A percentile compares a stretch with the other conserved stretches of the same genome.
Evolutionary conservation across 1,284 basidiomycete species (phyloP).

Genomic region (Farysia itapuensis): DNA sequence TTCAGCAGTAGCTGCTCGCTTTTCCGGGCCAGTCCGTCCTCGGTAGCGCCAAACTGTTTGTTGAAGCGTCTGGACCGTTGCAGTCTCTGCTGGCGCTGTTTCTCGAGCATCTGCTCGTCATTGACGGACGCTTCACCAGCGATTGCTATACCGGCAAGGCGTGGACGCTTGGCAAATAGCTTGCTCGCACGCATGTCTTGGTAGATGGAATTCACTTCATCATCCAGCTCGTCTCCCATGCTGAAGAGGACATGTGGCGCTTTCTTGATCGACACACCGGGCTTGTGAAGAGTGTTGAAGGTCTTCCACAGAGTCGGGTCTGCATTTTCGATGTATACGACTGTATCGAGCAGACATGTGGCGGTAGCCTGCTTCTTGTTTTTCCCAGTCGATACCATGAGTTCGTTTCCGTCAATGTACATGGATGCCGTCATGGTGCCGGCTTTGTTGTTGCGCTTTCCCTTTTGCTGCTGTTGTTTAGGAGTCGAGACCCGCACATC

Average conservation of each 20-base stretch:
- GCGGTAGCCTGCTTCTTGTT: constrained; percentile 77
- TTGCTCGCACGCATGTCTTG: constrained; percentile 66
- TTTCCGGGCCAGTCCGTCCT: constrained; percentile 63
- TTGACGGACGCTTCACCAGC: constrained; percentile 40
- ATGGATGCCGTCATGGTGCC: constrained; percentile 66
- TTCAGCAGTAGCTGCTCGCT: constrained; percentile 67
- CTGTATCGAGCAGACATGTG: constrained; percentile 82
- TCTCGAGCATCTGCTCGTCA: constrained; percentile 43
- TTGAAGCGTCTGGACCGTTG: constrained; percentile 27
- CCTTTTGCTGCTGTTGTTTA: constrained; percentile 8
- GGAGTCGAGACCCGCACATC: constrained; percentile 64
- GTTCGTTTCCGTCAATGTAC: constrained; percentile 74
- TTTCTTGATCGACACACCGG: constrained; percentile 63
- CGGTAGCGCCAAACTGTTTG: constrained; percentile 34
- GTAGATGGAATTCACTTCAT: constrained; percentile 72
- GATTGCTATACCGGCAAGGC: constrained; percentile 19
- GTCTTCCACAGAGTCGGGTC: constrained; percentile 78
- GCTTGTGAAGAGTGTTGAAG: constrained; percentile 64
- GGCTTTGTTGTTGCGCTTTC: constrained; percentile 13
- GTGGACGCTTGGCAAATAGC: constrained; percentile 55
- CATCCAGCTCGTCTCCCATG: constrained; percentile 72
- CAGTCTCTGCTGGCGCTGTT: constrained; percentile 15
- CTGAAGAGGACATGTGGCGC: constrained; percentile 74
- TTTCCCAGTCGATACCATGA: constrained; percentile 73
- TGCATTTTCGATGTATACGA: constrained; percentile 79